These are phyloP conservation scores for Tolypocladium amazonense DNA, from an alignment of 2,329 filamentous ascomycete genomes.

Conservation along the genomic window DNA sequence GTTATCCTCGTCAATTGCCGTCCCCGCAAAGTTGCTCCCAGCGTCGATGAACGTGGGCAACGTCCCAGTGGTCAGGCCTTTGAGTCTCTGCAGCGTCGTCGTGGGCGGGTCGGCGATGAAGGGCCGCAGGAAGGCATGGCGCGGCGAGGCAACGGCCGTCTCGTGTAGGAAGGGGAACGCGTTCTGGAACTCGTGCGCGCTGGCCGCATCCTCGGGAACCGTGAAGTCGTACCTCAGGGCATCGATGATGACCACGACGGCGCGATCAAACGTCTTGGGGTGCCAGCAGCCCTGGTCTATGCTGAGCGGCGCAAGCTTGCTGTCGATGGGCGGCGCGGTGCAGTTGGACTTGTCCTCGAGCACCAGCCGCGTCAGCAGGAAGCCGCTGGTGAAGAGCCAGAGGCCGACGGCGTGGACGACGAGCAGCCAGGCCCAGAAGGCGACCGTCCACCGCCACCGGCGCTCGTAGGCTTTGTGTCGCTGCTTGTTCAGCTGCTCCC, in stretches of 20 bases:
- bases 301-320: slow-evolving; percentile 25
- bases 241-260: slow-evolving; percentile 83
- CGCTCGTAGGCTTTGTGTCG: slow-evolving; percentile 39
- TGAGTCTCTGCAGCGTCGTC: slow-evolving; percentile 81
- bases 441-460: slow-evolving; percentile 47
- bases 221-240: slow-evolving; percentile 96
- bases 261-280: slow-evolving; percentile 84
- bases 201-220: slow-evolving; percentile 49
- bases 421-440: slow-evolving; percentile 61
- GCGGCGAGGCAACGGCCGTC: slow-evolving; percentile 60
- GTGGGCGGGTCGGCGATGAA: slow-evolving; percentile 98
- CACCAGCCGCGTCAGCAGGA: slow-evolving; percentile 78
- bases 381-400: slow-evolving; percentile 88
- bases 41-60: slow-evolving; percentile 89
- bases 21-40: slow-evolving; percentile 91
- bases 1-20: slow-evolving; percentile 89
- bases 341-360: slow-evolving; percentile 69
- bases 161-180: slow-evolving; percentile 81
- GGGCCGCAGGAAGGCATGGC: slow-evolving; percentile 79
- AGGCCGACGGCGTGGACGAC: slow-evolving; percentile 71
- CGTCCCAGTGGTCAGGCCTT: slow-evolving; percentile 90
- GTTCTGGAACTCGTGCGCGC: slow-evolving; percentile 59
- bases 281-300: slow-evolving; percentile 80
- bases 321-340: slow-evolving; percentile 53
- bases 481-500: slow-evolving; percentile 34